A percentile compares a stretch with the other conserved stretches of the same genome.
These are phyloP conservation scores for Acanthamoeba quina DNA, from an alignment of 208 protist genomes.

Conservation along the genomic window DNA sequence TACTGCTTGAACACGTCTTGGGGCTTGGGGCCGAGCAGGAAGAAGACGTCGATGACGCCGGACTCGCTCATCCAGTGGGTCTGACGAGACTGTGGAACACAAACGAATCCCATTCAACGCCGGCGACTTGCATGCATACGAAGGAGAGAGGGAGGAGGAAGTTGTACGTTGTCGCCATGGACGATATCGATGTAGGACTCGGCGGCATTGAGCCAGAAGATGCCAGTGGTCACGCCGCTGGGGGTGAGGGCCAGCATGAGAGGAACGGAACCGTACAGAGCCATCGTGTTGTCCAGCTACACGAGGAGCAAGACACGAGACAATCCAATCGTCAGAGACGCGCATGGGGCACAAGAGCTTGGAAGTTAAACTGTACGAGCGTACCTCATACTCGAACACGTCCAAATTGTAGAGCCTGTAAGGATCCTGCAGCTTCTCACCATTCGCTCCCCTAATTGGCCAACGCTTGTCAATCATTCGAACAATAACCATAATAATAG, in stretches of 20 bases:
- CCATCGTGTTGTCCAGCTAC: conserved; percentile 93
- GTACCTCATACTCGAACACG: conserved; percentile 96
- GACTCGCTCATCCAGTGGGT: conserved; percentile 95
- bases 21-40: conserved; percentile 95
- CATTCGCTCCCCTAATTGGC: not conserved
- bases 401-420: conserved; percentile 98
- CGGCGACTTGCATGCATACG: not conserved
- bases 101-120: not conserved
- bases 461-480: not conserved
- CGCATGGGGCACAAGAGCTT: not conserved
- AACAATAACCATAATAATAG: not conserved
- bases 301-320: not conserved
- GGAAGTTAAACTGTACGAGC: not conserved
- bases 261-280: conserved; percentile 97
- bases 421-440: conserved; percentile 78
- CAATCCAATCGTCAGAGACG: too few species aligned
- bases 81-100: not conserved
- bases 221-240: conserved; percentile 86
- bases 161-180: not conserved
- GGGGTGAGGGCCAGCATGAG: conserved; percentile 94
- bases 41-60: conserved; percentile 97
- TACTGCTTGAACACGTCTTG: conserved; percentile 94
- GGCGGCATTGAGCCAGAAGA: conserved; percentile 96
- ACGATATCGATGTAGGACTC: conserved; percentile 89
- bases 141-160: not conserved